Evolutionary conservation across 1,284 basidiomycete genomes (phyloP).

Genomic region (Meripilus lineatus): DNA sequence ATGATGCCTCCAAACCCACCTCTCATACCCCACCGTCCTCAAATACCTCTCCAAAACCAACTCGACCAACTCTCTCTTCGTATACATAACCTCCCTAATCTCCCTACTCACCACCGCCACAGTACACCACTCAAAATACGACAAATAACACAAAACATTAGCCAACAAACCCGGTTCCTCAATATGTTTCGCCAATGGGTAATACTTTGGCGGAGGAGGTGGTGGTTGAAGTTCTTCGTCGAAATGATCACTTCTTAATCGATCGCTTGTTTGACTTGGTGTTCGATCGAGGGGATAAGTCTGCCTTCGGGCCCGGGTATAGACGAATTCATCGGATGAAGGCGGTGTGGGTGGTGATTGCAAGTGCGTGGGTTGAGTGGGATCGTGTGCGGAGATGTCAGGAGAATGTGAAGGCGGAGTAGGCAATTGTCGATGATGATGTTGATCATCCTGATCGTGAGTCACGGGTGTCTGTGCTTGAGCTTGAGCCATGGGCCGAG

Average conservation of each 20-base stretch:
- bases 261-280: too few species aligned
- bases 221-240: not conserved
- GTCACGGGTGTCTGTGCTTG: not conserved
- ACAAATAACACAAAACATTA: slow-evolving; percentile 48
- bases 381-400: slow-evolving; percentile 16
- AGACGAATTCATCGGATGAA: slow-evolving; percentile 34
- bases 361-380: not conserved
- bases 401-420: slow-evolving; percentile 21
- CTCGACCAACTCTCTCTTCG: slow-evolving; percentile 50
- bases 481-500: not conserved
- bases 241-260: too few species aligned
- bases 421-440: slow-evolving; percentile 3
- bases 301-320: slow-evolving; percentile 34
- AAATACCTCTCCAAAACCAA: slow-evolving; percentile 62
- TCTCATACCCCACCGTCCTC: slow-evolving; percentile 60
- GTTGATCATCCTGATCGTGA: too few species aligned
- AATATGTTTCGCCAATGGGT: slow-evolving; percentile 50
- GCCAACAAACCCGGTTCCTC: slow-evolving; percentile 44
- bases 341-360: slow-evolving; percentile 20
- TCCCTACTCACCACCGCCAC: slow-evolving; percentile 51
- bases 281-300: slow-evolving; percentile 38
- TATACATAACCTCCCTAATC: slow-evolving; percentile 44
- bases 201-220: slow-evolving; percentile 32
- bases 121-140: slow-evolving; percentile 64
- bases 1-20: slow-evolving; percentile 54